Evolutionary conservation across 2,329 filamentous ascomycete genomes (phyloP).

Genomic region (Stylonectria norvegica): DNA sequence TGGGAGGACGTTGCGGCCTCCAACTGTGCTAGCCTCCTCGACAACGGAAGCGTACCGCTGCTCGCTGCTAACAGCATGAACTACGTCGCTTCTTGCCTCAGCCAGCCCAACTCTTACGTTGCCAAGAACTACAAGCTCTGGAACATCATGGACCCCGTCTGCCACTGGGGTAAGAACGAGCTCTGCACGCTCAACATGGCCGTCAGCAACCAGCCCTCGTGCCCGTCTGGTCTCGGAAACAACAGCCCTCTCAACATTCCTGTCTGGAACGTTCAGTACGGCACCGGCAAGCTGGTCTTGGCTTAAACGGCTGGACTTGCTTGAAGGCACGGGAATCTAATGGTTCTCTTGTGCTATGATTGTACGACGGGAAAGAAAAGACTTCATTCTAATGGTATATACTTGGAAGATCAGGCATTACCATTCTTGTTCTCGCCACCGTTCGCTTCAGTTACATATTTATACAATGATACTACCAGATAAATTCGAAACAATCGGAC

Average conservation of each 20-base stretch:
- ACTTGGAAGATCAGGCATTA: no score
- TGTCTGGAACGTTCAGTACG: conserved; percentile 52
- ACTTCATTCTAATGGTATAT: no score
- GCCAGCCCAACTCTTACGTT: conserved; percentile 45
- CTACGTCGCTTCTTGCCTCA: conserved; percentile 47
- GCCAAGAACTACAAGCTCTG: conserved; percentile 50
- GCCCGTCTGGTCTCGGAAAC: conserved; percentile 43
- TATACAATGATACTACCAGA: no score
- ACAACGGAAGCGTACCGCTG: conserved; percentile 50
- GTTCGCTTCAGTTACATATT: neutral
- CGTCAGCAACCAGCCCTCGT: conserved; percentile 49
- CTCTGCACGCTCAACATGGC: conserved; percentile 46
- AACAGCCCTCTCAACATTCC: conserved; percentile 26
- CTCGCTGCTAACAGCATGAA: conserved; percentile 56
- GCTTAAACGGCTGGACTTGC: conserved; percentile 16
- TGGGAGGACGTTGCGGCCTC: conserved; percentile 47
- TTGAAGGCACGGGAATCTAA: conserved; percentile 1
- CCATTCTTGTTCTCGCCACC: no score
- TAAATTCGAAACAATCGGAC: no score
- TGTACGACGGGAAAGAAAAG: neutral
- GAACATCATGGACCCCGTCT: conserved; percentile 52
- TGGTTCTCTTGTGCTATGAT: conserved; percentile 6
- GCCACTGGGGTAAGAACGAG: conserved; percentile 50
- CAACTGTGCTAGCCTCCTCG: conserved; percentile 49
- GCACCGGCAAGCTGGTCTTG: conserved; percentile 39